These are phyloP conservation scores for Phoma sp. DNA, from an alignment of 2,329 filamentous ascomycete species.

Conservation along the genomic window DNA sequence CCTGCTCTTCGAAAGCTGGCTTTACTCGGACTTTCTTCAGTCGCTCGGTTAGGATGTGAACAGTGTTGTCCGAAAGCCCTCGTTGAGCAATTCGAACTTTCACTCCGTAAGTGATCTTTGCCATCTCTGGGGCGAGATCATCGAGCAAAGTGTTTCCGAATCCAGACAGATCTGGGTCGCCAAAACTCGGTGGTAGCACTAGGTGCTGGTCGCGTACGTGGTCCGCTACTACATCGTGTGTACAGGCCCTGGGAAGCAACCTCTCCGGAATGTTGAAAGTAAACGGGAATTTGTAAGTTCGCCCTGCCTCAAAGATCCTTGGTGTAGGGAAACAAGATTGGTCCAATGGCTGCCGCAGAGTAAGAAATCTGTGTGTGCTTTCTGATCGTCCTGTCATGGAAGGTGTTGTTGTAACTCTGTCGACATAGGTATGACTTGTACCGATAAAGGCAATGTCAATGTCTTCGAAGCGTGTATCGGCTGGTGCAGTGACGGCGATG, in stretches of 20 bases:
- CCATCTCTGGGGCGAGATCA: constrained; percentile 68
- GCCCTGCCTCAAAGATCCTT: constrained; percentile 60
- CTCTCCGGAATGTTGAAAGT: constrained; percentile 67
- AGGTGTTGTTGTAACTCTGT: constrained; percentile 59
- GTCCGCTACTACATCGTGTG: constrained; percentile 58
- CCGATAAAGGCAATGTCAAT: constrained; percentile 65
- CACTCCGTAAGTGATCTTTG: constrained; percentile 64
- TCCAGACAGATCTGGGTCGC: constrained; percentile 61
- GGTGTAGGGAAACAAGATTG: constrained; percentile 60
- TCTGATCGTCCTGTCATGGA: constrained; percentile 61
- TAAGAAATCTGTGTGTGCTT: constrained; percentile 66
- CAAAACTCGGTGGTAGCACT: constrained; percentile 66
- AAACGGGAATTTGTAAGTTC: constrained; percentile 66
- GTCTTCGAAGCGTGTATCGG: constrained; percentile 63
- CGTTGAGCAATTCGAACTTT: constrained; percentile 54
- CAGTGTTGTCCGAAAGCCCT: constrained; percentile 46
- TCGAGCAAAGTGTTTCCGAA: constrained; percentile 60
- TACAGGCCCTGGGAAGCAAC: constrained; percentile 65
- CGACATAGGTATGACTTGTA: constrained; percentile 59
- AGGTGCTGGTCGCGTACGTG: constrained; percentile 63
- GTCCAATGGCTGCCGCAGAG: constrained; percentile 65
- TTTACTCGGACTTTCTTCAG: constrained; percentile 64
- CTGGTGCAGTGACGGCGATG: constrained; percentile 56
- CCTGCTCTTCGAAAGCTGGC: constrained; percentile 64
- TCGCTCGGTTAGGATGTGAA: constrained; percentile 56